Evolutionary conservation across 768 basidiomycete species (phyloP).

Genomic region (Daedaleopsis sinensis): DNA sequence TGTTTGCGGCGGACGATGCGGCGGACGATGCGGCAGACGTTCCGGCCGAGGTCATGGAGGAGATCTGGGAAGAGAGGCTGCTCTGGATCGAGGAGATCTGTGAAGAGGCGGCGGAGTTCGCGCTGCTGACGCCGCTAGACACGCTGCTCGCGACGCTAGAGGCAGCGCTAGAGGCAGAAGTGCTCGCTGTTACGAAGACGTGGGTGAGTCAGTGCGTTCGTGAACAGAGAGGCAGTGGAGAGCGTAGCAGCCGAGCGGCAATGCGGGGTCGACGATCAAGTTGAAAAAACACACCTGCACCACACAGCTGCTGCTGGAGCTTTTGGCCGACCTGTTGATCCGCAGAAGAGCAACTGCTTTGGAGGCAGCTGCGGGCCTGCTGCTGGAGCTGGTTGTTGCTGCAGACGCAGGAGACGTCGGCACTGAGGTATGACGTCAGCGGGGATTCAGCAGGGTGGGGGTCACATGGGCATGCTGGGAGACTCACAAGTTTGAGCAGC

Average conservation of each 20-base stretch:
- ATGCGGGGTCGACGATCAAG: background rate
- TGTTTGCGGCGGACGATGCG: constrained; percentile 1
- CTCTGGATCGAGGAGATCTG: background rate
- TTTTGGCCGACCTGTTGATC: constrained; percentile 36
- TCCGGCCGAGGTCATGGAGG: background rate
- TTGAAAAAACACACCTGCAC: constrained; percentile 21
- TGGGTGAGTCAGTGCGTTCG: background rate
- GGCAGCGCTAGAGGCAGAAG: no score
- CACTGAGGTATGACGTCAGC: constrained; percentile 30
- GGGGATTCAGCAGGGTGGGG: background rate
- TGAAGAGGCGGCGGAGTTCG: constrained; percentile 7
- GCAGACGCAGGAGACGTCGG: constrained; percentile 45
- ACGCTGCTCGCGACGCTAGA: constrained; percentile 12
- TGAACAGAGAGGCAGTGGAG: background rate
- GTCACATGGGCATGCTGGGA: background rate
- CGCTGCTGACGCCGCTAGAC: background rate
- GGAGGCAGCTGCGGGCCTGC: constrained; percentile 37
- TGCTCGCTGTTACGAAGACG: constrained; percentile 1
- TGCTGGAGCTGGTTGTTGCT: constrained; percentile 40
- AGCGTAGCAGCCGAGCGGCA: no score
- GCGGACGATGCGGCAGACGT: background rate
- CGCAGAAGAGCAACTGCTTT: constrained; percentile 33
- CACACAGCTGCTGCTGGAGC: constrained; percentile 40
- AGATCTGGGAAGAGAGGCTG: constrained; percentile 2
- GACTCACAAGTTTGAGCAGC: constrained; percentile 8